Evolutionary conservation across 2,329 filamentous ascomycete species (phyloP).

Genomic region (Microsporum canis): DNA sequence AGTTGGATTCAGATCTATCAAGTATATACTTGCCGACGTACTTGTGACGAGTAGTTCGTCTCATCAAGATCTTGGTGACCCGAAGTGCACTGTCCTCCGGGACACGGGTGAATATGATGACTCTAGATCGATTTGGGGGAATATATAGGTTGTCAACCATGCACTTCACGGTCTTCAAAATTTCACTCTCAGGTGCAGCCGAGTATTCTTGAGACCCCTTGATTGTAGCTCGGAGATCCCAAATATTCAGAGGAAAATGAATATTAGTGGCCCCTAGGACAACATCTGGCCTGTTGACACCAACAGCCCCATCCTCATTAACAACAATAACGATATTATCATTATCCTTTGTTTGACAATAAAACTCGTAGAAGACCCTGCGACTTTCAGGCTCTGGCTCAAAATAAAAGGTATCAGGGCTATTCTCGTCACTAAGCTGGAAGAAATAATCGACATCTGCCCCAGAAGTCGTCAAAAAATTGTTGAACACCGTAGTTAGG

Average conservation of each 20-base stretch:
- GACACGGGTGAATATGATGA: slow-evolving; percentile 22
- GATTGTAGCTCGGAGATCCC: slow-evolving; percentile 30
- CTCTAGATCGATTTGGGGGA: slow-evolving; percentile 17
- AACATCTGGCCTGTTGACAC: slow-evolving; percentile 18
- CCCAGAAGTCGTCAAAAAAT: slow-evolving; percentile 30
- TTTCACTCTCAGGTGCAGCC: slow-evolving; percentile 16
- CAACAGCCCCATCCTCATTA: slow-evolving; percentile 23
- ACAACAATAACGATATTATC: slow-evolving; percentile 25
- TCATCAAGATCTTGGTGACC: slow-evolving; percentile 27
- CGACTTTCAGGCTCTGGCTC: background rate
- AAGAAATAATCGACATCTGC: slow-evolving; percentile 31
- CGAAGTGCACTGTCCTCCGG: slow-evolving; percentile 18
- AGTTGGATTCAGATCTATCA: background rate
- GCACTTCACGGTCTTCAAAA: slow-evolving; percentile 21
- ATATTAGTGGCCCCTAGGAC: slow-evolving; percentile 28
- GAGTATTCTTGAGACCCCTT: slow-evolving; percentile 20
- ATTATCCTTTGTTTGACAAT: slow-evolving; percentile 26
- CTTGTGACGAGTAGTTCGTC: slow-evolving; percentile 25
- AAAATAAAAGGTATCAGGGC: background rate
- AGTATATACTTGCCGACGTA: slow-evolving; percentile 10
- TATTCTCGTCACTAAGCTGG: slow-evolving; percentile 21
- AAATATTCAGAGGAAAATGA: slow-evolving; percentile 29
- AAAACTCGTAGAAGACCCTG: slow-evolving; percentile 29
- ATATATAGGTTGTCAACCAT: slow-evolving; percentile 28
- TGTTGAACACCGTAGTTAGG: slow-evolving; percentile 26